Evolutionary conservation across 306 rosid species (phyloP).

Genomic region (Geum urbanum): DNA sequence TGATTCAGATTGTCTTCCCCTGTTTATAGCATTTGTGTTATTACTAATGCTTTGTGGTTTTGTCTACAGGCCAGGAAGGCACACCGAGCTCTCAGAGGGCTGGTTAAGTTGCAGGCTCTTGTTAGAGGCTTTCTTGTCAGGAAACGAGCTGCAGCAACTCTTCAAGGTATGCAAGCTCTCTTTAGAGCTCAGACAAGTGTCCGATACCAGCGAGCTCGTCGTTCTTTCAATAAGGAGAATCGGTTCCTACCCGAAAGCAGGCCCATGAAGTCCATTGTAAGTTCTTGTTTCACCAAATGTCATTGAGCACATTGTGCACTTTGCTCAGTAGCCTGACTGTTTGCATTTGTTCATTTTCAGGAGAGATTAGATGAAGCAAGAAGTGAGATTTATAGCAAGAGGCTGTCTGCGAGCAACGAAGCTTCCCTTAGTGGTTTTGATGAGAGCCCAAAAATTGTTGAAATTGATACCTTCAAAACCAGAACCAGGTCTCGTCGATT

Average conservation of each 20-base stretch:
- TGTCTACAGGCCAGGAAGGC: conserved; percentile 78
- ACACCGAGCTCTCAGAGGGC: conserved; percentile 74
- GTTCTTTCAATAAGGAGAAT: conserved; percentile 64
- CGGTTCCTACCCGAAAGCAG: conserved; percentile 43
- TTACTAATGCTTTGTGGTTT: background rate
- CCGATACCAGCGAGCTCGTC: conserved; percentile 79
- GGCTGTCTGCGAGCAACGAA: conserved; percentile 59
- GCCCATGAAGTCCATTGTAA: conserved; percentile 59
- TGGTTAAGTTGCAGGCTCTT: conserved; percentile 89
- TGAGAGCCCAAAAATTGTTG: conserved; percentile 81
- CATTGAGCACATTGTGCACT: background rate
- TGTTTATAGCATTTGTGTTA: background rate
- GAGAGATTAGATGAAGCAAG: conserved; percentile 72
- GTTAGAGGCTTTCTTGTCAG: conserved; percentile 86
- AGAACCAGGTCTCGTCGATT: conserved; percentile 59
- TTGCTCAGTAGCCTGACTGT: background rate
- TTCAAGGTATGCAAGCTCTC: conserved; percentile 90
- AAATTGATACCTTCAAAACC: conserved; percentile 76
- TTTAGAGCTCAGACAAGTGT: conserved; percentile 72
- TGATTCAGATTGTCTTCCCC: background rate
- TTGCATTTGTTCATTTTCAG: conserved; percentile 25
- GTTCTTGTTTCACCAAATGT: background rate
- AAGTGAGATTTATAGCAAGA: conserved; percentile 73
- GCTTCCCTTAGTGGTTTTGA: conserved; percentile 45
- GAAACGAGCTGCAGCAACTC: conserved; percentile 85